A percentile compares a stretch with the other conserved stretches of the same genome.
These are phyloP conservation scores for Phytophthora pseudosyringae DNA, from an alignment of 352 stramenopile species.

Conservation along the genomic window DNA sequence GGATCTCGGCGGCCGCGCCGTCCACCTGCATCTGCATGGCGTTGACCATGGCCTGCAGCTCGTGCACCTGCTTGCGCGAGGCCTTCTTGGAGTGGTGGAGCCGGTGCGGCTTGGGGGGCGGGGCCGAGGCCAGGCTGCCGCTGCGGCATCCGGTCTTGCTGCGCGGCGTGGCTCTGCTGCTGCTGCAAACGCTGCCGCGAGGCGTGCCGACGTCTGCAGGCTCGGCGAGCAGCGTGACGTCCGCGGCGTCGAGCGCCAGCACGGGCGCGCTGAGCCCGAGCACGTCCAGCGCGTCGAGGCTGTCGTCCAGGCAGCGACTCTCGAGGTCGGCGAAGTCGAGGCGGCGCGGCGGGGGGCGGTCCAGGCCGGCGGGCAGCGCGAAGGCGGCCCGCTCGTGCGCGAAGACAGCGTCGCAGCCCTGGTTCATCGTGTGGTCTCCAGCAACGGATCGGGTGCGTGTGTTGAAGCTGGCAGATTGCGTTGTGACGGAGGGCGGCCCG, in stretches of 20 bases:
- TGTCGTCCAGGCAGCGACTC: conserved; percentile 19
- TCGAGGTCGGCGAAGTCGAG: conserved; percentile 18
- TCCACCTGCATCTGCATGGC: conserved; percentile 40
- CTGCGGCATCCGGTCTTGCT: conserved; percentile 5
- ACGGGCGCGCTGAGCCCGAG: conserved; percentile 16
- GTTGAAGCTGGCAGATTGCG: conserved; percentile 27
- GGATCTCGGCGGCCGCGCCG: conserved; percentile 31
- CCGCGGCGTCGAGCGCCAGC: conserved; percentile 12
- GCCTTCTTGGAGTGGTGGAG: conserved; percentile 37
- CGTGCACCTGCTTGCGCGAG: conserved; percentile 39
- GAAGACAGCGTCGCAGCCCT: conserved; percentile 26
- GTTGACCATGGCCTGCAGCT: conserved; percentile 39
- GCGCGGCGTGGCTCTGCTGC: conserved; percentile 3
- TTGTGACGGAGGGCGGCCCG: conserved; percentile 33
- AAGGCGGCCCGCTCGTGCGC: conserved; percentile 30
- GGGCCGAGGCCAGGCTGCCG: not conserved
- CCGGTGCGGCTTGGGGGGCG: conserved; percentile 19
- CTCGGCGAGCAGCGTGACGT: conserved; percentile 22
- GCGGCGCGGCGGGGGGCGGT: conserved; percentile 12
- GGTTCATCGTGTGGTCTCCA: conserved; percentile 22
- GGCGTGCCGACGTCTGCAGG: not conserved
- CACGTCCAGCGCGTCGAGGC: conserved; percentile 25
- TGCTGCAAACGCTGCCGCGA: not conserved
- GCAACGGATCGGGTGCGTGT: not conserved
- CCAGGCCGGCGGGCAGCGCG: conserved; percentile 23